Evolutionary conservation across 1,284 basidiomycete genomes (phyloP), one percentile per base, ranked within the genome.

Genomic region (Trametes sp.): DNA sequence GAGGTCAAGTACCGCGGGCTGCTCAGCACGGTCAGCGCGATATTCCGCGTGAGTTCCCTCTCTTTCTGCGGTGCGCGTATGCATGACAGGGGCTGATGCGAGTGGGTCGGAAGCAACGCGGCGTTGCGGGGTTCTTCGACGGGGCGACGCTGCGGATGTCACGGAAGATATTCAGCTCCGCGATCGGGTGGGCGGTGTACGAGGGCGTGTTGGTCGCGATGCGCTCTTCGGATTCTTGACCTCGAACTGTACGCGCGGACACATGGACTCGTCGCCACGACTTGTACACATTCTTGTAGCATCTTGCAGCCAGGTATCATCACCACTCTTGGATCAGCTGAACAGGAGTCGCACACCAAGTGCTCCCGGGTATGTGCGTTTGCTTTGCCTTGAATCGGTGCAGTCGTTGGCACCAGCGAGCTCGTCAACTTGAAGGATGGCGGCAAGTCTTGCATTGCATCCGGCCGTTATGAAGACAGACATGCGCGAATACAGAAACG

Each of bases 151-250:
- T 98, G 44, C 86, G 96, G 11, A 85, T 97, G 71, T 88, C 90
- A 6, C 84, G 95, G 51, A 98, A 98, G 75, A 88, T 96, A 1
- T 80, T 94, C n/a, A 94, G 93, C 71, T 95, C 93, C 24, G 92
- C 90, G 0, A 95, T 98, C 64, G 94, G 90, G 0, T 98, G 96
- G 96, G 92, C 89, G 0, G 92, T 96, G 1, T 98, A 96, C 71
- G 96, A 97, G 76, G 92, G 88, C 33, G 75, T 94, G 45, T 78
- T 96, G 59, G 86, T 87, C 72, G 82, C 87, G 63, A 81, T 87
- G 71, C 82, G 81, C 69, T 80, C 75, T 0, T 19, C 23, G 49
- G 1, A 45, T 33, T 33, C 31, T 33, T 50, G 1, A 26, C 16
- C 14, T 23, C n/a, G 23, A 14, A 19, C 23, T 19, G 2, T 23